A percentile compares a stretch with the other conserved stretches of the same genome.
phyloP scores from a whole-genome alignment of 2,329 filamentous ascomycete genomes.

The Colletotrichum cordylinicola region DNA sequence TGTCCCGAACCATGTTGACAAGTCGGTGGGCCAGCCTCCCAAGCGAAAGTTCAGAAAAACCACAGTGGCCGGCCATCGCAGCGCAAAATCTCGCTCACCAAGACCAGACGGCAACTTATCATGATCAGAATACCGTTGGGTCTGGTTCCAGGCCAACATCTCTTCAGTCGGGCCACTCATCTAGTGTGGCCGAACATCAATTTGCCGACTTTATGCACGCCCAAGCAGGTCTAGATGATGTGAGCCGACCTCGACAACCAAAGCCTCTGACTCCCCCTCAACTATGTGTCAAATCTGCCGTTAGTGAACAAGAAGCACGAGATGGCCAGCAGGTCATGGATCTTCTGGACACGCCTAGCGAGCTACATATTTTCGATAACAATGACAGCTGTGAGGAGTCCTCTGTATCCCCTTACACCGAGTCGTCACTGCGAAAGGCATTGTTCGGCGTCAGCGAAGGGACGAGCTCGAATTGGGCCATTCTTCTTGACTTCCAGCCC shows the following conservation, averaged over 20 bases:
- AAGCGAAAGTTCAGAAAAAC: background rate
- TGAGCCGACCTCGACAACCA: background rate
- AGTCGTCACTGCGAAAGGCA: slow-evolving; percentile 25
- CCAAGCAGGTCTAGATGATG: background rate
- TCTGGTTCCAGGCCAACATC: background rate
- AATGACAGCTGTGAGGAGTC: slow-evolving; percentile 23
- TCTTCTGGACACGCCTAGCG: slow-evolving; percentile 14
- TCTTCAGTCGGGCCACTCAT: slow-evolving; percentile 14
- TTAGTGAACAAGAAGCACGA: slow-evolving; percentile 9
- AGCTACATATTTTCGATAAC: slow-evolving; percentile 16
- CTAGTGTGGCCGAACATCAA: background rate
- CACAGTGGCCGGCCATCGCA: background rate
- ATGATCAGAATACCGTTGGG: background rate
- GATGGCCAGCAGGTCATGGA: slow-evolving; percentile 23
- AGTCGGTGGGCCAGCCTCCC: background rate
- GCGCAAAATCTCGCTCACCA: background rate
- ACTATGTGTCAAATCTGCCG: background rate
- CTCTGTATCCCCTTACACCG: slow-evolving; percentile 22
- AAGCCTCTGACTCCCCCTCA: background rate
- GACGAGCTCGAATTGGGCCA: slow-evolving; percentile 41
- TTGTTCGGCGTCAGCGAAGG: slow-evolving; percentile 27
- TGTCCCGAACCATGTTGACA: background rate
- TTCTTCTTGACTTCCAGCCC: slow-evolving; percentile 57
- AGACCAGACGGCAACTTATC: background rate
- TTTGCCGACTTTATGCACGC: background rate